These are phyloP conservation scores for Miamiensis avidus DNA, from an alignment of 169 alveolate genomes.

Conservation along the genomic window DNA sequence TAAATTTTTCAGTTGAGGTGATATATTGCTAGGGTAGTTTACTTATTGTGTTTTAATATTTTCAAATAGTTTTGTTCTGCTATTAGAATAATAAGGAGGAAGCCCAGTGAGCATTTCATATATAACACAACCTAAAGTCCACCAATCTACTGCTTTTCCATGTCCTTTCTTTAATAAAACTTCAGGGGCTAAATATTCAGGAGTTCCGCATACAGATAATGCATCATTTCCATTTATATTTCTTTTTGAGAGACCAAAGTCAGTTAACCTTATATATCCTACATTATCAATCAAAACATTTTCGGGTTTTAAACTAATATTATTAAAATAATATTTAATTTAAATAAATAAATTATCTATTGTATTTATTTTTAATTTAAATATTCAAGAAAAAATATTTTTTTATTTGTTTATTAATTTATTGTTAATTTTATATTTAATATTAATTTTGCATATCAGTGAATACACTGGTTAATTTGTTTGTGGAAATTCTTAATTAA, in stretches of 20 bases:
- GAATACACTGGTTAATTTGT: not conserved
- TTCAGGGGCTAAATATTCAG: conserved; percentile 90
- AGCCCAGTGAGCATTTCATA: conserved; percentile 82
- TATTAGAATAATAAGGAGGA: conserved; percentile 68
- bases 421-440: not conserved
- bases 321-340: not conserved
- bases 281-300: conserved; percentile 57
- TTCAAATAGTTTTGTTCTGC: conserved; percentile 56
- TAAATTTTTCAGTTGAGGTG: conserved; percentile 48
- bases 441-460: not conserved
- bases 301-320: conserved; percentile 56
- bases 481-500: not conserved
- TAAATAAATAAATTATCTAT: not conserved
- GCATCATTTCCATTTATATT: conserved; percentile 62
- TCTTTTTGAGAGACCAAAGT: conserved; percentile 68
- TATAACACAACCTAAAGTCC: conserved; percentile 81
- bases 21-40: conserved; percentile 46
- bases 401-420: not conserved
- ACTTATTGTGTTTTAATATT: conserved; percentile 54
- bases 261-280: conserved; percentile 63
- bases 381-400: not conserved
- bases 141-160: conserved; percentile 86
- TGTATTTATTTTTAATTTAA: not conserved
- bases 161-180: conserved; percentile 73
- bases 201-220: conserved; percentile 85